Evolutionary conservation across 352 stramenopile genomes (phyloP), one percentile per base, ranked within the genome.

Genomic region (Pythium scleroteichum): DNA sequence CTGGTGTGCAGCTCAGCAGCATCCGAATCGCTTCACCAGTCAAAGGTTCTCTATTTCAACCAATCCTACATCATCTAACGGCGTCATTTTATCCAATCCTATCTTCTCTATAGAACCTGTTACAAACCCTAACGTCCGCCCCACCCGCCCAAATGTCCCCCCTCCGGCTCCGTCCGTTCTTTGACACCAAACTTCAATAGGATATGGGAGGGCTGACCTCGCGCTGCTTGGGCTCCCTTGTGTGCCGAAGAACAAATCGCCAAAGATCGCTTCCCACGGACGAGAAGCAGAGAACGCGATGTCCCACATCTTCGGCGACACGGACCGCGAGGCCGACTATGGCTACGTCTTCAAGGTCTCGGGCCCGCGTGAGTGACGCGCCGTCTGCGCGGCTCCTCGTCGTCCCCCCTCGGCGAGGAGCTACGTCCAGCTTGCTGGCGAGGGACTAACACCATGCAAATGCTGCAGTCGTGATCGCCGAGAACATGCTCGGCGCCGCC

Each of bases 291-390:
- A 59, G 53, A 73, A 71, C 35, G n/a, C n/a, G n/a, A 93, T 93
- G 86, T 76, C 83, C 72, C 69, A 91, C 64, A 82, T 95, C 50
- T 92, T 95, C 61, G 86, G 86, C 41, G 86, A 95, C 71, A 87
- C 85, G 48, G 86, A 95, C 67, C 87, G 87, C 65, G 86, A 95
- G 62, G 82, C 90, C 24, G 96, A 99, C 84, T 99, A 99, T 87
- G 98, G 98, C 65, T 99, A 98, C 73, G 97, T 99, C 64, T 98
- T 98, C 78, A 98, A 99, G 76, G 98, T 99, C 57, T 99, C 96
- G 51, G 98, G 98, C 56, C 98, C 98, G 53, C 82, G 90, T 97
- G 22, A 19, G 55, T 55, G 27, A 2, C 32, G 10, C 49, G 12
- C 26, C 17, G 9, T 35, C n/a, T 16, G 14, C 12, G 17, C 39